Conservation (phyloP, 306 rosid species). For the Gastrolobium bilobum region DNA sequence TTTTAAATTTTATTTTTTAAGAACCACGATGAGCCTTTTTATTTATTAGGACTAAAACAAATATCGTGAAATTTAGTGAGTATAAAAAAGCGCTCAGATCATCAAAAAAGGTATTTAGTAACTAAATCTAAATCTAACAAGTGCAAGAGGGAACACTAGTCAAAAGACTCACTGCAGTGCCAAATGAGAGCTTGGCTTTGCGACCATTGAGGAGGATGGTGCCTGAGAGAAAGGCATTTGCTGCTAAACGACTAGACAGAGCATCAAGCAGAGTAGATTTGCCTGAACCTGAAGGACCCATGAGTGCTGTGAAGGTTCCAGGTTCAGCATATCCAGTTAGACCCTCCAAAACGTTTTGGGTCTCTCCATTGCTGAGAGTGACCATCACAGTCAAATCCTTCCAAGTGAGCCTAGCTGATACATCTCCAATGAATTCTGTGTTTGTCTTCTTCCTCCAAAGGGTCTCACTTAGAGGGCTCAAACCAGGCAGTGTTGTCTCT, state of each 20-base stretch:
- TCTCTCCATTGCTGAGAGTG: constrained; percentile 78
- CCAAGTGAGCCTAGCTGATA: constrained; percentile 95
- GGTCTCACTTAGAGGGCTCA: constrained; percentile 96
- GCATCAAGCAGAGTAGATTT: constrained; percentile 96
- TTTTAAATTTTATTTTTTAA: too few species aligned
- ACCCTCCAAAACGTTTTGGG: constrained; percentile 86
- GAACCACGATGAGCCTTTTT: too few species aligned
- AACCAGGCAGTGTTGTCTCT: constrained; percentile 54
- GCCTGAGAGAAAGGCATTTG: constrained; percentile 91
- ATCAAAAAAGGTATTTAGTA: too few species aligned
- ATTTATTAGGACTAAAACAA: too few species aligned
- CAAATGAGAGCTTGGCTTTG: constrained; percentile 91
- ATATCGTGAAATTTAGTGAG: too few species aligned
- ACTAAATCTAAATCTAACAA: too few species aligned
- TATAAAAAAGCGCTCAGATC: too few species aligned
- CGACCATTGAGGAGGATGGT: constrained; percentile 91
- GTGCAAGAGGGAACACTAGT: too few species aligned
- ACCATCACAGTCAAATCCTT: constrained; percentile 96
- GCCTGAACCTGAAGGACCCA: constrained; percentile 99
- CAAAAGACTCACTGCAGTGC: constrained; percentile 96
- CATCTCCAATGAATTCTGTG: constrained; percentile 78
- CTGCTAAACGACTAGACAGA: constrained; percentile 89
- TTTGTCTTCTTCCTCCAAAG: constrained; percentile 85
- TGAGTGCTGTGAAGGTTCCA: constrained; percentile 87
- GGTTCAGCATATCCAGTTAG: constrained; percentile 95